A percentile compares a stretch with the other conserved stretches of the same genome.
phyloP scores from a whole-genome alignment of 805 yeast species.

The Millerago galiae region DNA sequence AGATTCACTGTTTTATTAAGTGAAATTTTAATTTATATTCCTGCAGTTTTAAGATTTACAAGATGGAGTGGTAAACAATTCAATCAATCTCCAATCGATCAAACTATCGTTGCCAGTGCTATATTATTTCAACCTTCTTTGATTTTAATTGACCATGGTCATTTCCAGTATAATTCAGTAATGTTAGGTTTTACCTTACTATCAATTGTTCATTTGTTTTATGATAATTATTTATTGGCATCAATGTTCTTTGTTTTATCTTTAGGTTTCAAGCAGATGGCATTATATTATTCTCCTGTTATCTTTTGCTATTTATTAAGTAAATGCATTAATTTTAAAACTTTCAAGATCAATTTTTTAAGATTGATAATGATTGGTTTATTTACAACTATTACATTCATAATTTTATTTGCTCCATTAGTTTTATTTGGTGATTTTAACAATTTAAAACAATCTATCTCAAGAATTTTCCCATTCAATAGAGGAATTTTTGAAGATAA shows the following conservation, averaged over 20 bases:
- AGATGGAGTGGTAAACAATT: slow-evolving; percentile 62
- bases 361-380: slow-evolving; percentile 56
- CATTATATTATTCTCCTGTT: slow-evolving; percentile 85
- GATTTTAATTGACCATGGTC: slow-evolving; percentile 90
- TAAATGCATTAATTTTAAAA: slow-evolving; percentile 25
- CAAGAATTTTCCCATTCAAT: slow-evolving; percentile 85
- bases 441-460: slow-evolving; percentile 42
- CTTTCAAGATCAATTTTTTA: slow-evolving; percentile 38
- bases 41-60: slow-evolving; percentile 69
- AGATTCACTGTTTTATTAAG: slow-evolving; percentile 70
- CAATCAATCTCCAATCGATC: slow-evolving; percentile 61
- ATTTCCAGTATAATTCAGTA: slow-evolving; percentile 90
- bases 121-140: slow-evolving; percentile 82
- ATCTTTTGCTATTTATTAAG: slow-evolving; percentile 78
- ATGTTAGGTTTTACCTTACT: slow-evolving; percentile 83
- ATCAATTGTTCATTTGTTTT: slow-evolving; percentile 58
- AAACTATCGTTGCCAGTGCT: slow-evolving; percentile 67
- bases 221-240: slow-evolving; percentile 59
- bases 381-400: slow-evolving; percentile 53
- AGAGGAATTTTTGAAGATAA: slow-evolving; percentile 96
- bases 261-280: slow-evolving; percentile 90
- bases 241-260: slow-evolving; percentile 74
- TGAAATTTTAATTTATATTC: slow-evolving; percentile 69
- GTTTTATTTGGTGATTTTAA: slow-evolving; percentile 35
- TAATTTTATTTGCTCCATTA: slow-evolving; percentile 54